Percentiles rank a stretch among this genome's conserved stretches.
Evolutionary conservation across 192 early-diverging fungal species (phyloP).

Genomic region (Coemansia sp.): DNA sequence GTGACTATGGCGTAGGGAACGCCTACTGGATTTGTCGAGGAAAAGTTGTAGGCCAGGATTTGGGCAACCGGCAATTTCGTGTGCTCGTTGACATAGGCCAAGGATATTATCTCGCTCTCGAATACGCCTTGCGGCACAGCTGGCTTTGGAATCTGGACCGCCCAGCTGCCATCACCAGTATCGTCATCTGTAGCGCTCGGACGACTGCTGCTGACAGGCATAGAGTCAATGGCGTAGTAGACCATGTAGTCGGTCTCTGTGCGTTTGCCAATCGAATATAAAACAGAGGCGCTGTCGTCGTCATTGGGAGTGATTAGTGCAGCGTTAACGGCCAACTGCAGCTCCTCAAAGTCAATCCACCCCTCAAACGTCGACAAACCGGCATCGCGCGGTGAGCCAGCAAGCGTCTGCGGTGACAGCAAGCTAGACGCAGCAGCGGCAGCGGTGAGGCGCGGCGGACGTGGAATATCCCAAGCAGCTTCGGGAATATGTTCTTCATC

Average conservation of each 20-base stretch:
- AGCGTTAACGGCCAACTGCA: background rate
- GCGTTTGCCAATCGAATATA: constrained; percentile 10
- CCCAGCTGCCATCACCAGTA: background rate
- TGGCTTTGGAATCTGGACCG: constrained; percentile 38
- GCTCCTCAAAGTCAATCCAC: constrained; percentile 42
- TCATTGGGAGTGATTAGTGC: background rate
- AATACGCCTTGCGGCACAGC: constrained; percentile 20
- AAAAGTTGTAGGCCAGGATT: constrained; percentile 25
- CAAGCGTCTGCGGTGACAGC: constrained; percentile 27
- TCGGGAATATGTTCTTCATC: constrained; percentile 1
- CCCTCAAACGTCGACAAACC: constrained; percentile 22
- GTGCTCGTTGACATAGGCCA: constrained; percentile 30
- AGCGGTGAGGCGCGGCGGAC: background rate
- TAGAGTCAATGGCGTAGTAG: constrained; percentile 19
- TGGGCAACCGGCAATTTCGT: constrained; percentile 12
- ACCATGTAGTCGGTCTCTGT: constrained; percentile 48
- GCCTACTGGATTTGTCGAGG: constrained; percentile 28
- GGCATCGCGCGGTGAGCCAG: constrained; percentile 5
- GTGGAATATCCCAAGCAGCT: background rate
- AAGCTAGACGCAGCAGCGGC: background rate
- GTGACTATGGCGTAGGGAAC: constrained; percentile 36
- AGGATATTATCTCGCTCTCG: constrained; percentile 40
- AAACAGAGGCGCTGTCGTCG: background rate
- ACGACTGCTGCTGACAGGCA: background rate
- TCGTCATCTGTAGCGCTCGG: background rate